phyloP scores from a whole-genome alignment of 345 rosid species.

The Trapa bicornis region DNA sequence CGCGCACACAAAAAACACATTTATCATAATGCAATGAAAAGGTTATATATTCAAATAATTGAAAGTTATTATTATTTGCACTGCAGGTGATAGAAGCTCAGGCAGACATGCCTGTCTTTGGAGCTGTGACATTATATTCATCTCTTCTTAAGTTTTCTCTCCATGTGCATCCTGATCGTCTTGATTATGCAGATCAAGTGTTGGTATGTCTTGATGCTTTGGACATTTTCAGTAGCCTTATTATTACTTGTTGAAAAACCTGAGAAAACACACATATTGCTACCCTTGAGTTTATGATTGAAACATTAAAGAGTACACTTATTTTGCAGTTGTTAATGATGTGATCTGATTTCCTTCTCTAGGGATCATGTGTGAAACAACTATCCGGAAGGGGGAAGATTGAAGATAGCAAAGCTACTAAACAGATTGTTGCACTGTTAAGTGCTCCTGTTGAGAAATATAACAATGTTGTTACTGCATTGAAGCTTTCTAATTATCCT shows the following conservation, averaged over 20 bases:
- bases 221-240: neutral
- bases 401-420: constrained; percentile 72
- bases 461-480: constrained; percentile 75
- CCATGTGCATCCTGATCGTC: constrained; percentile 97
- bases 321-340: neutral
- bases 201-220: constrained; percentile 37
- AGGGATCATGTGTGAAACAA: constrained; percentile 95
- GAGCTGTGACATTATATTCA: constrained; percentile 90
- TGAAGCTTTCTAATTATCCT: constrained; percentile 88
- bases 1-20: neutral
- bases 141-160: constrained; percentile 96
- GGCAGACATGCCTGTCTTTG: constrained; percentile 76
- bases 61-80: constrained; percentile 8
- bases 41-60: neutral
- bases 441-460: constrained; percentile 97
- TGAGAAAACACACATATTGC: neutral
- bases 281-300: neutral
- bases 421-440: constrained; percentile 86
- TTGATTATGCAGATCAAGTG: constrained; percentile 98
- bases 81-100: constrained; percentile 94
- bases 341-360: constrained; percentile 10
- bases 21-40: neutral
- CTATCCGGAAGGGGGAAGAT: constrained; percentile 63
- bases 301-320: neutral
- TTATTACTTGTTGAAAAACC: neutral